Conservation (phyloP, 1,284 basidiomycete genomes). For the Ustilago sp. region DNA sequence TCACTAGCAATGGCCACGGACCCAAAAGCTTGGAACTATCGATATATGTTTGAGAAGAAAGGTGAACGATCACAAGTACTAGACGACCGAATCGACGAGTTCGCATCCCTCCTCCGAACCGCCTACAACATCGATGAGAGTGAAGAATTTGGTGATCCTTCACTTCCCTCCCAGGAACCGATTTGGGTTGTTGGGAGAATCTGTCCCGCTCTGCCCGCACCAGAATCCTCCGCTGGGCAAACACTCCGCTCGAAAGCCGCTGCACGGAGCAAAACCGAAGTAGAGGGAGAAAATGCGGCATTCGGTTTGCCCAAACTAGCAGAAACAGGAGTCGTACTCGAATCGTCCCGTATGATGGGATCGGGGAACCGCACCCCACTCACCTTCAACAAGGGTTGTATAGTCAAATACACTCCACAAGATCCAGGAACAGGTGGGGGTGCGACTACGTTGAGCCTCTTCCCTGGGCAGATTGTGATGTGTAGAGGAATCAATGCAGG, state of each 20-base stretch:
- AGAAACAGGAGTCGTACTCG: conserved; percentile 55
- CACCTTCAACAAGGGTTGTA: conserved; percentile 46
- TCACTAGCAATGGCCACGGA: conserved; percentile 64
- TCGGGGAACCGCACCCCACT: conserved; percentile 58
- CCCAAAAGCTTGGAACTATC: conserved; percentile 64
- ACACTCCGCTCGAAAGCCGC: conserved; percentile 15
- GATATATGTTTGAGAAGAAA: conserved; percentile 69
- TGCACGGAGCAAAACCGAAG: background rate
- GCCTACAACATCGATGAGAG: conserved; percentile 45
- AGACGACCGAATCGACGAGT: conserved; percentile 61
- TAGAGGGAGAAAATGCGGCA: background rate
- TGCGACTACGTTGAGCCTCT: conserved; percentile 74
- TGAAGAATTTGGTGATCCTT: conserved; percentile 62
- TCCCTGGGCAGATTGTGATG: conserved; percentile 88
- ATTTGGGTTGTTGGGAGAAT: conserved; percentile 66
- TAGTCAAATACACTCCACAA: conserved; percentile 49
- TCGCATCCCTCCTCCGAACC: conserved; percentile 51
- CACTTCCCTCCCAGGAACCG: conserved; percentile 55
- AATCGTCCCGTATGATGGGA: conserved; percentile 60
- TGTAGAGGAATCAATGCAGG: conserved; percentile 92
- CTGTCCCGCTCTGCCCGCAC: conserved; percentile 36
- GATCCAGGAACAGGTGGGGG: conserved; percentile 32
- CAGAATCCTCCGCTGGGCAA: conserved; percentile 21
- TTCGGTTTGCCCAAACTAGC: conserved; percentile 39
- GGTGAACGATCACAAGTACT: conserved; percentile 59